Base-by-base conservation (phyloP, 495 filamentous ascomycete genomes). In the Aspergillus diversus region DNA sequence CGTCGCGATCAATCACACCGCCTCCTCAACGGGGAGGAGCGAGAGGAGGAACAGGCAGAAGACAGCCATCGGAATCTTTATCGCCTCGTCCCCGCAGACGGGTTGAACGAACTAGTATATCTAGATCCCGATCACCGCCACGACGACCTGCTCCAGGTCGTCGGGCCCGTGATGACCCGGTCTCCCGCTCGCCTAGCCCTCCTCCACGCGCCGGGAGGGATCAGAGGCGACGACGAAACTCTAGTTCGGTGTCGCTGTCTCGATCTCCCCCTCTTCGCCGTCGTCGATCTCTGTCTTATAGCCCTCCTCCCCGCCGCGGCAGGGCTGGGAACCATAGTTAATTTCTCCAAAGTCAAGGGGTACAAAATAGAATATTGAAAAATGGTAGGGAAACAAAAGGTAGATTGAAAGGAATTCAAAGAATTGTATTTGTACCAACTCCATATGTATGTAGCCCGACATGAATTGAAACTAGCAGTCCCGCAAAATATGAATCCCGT, bases 1-100 rank as follows among this genome's bases (percentile, higher is more conserved):
- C 59, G 5, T 79, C 76, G 17, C 73, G 75, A 15, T 79, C 76
- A 16, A 60, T 69, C n/a, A 70, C 73, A 1, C 76, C 76, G 16
- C 69, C 73, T 33, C 75, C 63, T 3, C 71, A 66, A 15, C 56
- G 70, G 21, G 2, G 21, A 46, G 59, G 50, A 33, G 52, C 61
- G 13, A 59, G 66, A 15, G 35, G 27, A 59, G 60, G 61, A 49
- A 8, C 46, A 49, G 21, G 16, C 5, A 65, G 59, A 57, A 66
- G 64, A 47, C 54, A 69, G 34, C 71, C 71, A 5, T 74, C 73
- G 12, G 61, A 42, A 17, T 76, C 73, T 11, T 63, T 56, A 32
- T 77, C 75, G 5, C 72, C 75, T 63, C 69, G 73, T 5, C 68
- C 70, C 51, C 70, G 66, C 31, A 66, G 66, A 33, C 58, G 61